These are phyloP conservation scores for Microbotryum saponariae DNA, from an alignment of 1,284 basidiomycete genomes.

Conservation along the genomic window DNA sequence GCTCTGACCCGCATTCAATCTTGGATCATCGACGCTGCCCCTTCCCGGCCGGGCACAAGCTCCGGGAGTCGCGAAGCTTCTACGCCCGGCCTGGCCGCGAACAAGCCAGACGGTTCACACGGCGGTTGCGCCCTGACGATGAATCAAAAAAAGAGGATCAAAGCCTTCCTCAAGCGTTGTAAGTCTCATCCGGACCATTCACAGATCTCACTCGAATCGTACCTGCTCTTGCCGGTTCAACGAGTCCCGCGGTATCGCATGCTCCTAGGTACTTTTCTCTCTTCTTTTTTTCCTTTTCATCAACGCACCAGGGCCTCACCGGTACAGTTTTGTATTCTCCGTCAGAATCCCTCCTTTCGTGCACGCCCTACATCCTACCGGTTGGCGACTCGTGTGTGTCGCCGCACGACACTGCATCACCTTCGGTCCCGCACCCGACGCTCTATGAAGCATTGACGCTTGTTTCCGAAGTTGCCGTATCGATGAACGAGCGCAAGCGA, in stretches of 20 bases:
- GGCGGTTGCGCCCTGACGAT: conserved; percentile 36
- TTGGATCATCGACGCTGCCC: conserved; percentile 49
- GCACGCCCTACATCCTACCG: conserved; percentile 51
- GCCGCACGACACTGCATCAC: not conserved
- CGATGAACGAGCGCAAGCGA: conserved; percentile 95
- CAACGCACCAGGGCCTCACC: no score
- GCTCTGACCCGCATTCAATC: conserved; percentile 74
- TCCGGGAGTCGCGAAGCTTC: conserved; percentile 46
- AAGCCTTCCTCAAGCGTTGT: conserved; percentile 62
- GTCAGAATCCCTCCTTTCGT: conserved; percentile 68
- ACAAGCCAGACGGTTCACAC: conserved; percentile 14
- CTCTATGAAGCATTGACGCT: conserved; percentile 74
- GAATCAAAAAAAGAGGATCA: conserved; percentile 76
- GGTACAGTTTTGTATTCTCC: not conserved
- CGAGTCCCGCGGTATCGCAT: conserved; percentile 91
- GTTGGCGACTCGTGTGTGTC: conserved; percentile 9
- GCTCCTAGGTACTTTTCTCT: conserved; percentile 42
- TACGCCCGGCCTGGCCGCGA: not conserved
- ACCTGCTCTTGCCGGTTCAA: conserved; percentile 89
- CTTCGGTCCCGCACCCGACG: conserved; percentile 42
- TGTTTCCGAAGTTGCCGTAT: conserved; percentile 75
- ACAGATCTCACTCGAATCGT: conserved; percentile 93
- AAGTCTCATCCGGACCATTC: conserved; percentile 64
- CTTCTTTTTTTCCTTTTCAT: not conserved
- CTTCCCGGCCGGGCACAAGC: conserved; percentile 13